These are phyloP conservation scores for Withania somnifera DNA, from an alignment of 305 asterid species.

Conservation along the genomic window DNA sequence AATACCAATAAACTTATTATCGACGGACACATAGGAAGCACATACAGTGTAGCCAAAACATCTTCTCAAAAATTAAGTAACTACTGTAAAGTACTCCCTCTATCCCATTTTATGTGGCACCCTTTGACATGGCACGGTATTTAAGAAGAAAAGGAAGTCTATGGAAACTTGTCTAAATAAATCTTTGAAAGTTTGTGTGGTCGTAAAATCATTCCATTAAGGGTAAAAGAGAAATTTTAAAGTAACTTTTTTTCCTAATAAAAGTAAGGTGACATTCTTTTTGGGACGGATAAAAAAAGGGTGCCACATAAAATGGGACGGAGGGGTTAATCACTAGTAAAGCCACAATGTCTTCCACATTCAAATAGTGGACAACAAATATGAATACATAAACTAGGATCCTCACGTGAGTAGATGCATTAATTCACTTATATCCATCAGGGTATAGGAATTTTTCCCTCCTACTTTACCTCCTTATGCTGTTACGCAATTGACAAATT, in stretches of 20 bases:
- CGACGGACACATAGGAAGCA: background rate
- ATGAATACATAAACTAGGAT: background rate
- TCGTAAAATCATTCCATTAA: too few species aligned
- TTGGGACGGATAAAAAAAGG: too few species aligned
- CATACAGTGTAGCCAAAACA: background rate
- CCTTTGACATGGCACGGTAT: too few species aligned
- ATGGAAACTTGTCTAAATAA: too few species aligned
- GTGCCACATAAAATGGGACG: too few species aligned
- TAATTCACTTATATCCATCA: background rate
- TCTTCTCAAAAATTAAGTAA: background rate
- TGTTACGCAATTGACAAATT: background rate
- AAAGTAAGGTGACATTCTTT: too few species aligned
- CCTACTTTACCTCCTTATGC: background rate
- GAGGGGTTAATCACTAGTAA: background rate
- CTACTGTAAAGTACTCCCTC: background rate
- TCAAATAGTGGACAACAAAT: background rate
- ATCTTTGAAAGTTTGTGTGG: too few species aligned
- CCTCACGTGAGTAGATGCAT: background rate
- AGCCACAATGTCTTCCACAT: background rate
- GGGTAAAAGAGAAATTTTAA: too few species aligned
- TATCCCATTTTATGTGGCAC: too few species aligned
- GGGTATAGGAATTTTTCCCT: background rate
- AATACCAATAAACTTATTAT: background rate
- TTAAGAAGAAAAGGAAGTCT: too few species aligned
- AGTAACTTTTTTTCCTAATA: too few species aligned